Conservation (phyloP, 441 rosid species). For the Pelargonium australe region DNA sequence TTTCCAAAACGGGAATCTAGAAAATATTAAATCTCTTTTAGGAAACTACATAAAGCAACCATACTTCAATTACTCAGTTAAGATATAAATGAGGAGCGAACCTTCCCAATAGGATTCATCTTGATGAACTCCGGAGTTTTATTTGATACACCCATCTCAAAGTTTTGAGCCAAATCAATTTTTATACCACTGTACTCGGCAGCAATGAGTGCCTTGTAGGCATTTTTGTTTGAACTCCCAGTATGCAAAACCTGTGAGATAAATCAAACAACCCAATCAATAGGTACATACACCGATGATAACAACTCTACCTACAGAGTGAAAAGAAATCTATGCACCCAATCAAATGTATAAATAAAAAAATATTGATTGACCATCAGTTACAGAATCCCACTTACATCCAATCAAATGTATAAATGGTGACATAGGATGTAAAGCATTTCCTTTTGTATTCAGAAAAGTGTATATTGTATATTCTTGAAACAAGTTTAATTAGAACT, state of each 20-base stretch:
- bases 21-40: neutral
- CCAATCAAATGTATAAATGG: neutral
- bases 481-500: no score
- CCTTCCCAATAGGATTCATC: slow-evolving; percentile 66
- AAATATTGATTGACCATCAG: neutral
- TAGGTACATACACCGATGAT: no score
- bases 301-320: neutral
- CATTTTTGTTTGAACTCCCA: slow-evolving; percentile 11
- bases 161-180: slow-evolving; percentile 27
- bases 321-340: neutral
- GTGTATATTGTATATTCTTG: no score
- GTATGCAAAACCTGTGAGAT: slow-evolving; percentile 12
- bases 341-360: neutral
- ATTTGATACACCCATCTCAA: slow-evolving; percentile 54
- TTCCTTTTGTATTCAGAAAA: no score
- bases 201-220: slow-evolving; percentile 21
- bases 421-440: no score
- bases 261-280: neutral
- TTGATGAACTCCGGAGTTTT: slow-evolving; percentile 49
- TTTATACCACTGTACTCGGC: slow-evolving; percentile 28
- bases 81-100: slow-evolving; percentile 3
- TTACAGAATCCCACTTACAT: no score
- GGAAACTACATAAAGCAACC: neutral
- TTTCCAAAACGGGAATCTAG: slow-evolving; percentile 27
- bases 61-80: neutral